Evolutionary conservation across 306 rosid species (phyloP).

Genomic region (Rosa lucieae): DNA sequence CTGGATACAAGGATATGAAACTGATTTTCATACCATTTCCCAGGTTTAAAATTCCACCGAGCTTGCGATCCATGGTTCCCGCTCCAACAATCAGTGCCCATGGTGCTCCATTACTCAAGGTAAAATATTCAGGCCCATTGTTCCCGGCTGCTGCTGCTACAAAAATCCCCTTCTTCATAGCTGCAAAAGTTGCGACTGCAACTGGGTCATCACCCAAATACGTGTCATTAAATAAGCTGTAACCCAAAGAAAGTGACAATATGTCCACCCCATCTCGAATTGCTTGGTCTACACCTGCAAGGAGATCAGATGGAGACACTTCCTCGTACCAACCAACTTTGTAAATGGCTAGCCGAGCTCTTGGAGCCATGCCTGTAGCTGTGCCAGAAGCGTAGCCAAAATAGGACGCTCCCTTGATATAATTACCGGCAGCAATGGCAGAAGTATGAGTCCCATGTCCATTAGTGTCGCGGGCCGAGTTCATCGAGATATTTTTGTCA

Average conservation of each 20-base stretch:
- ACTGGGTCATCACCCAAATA: constrained; percentile 13
- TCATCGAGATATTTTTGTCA: background rate
- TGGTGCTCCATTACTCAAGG: constrained; percentile 22
- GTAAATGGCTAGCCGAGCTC: constrained; percentile 14
- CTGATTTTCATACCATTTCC: constrained; percentile 19
- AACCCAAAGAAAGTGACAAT: constrained; percentile 17
- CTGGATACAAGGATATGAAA: constrained; percentile 15
- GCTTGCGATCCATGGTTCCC: background rate
- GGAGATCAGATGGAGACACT: background rate
- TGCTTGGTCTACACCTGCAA: constrained; percentile 25
- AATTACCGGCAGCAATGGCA: constrained; percentile 8
- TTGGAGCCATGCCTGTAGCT: background rate
- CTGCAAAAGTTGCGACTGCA: constrained; percentile 22
- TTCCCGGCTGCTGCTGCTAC: constrained; percentile 17
- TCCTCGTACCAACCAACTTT: background rate
- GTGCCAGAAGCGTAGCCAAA: constrained; percentile 22
- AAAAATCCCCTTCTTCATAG: constrained; percentile 13
- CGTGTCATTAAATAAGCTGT: background rate
- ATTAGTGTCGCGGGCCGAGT: constrained; percentile 12
- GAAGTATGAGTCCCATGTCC: constrained; percentile 29
- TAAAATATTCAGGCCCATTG: background rate
- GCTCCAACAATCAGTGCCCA: constrained; percentile 22
- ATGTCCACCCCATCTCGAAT: constrained; percentile 18
- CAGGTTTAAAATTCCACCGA: background rate
- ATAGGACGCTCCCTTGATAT: constrained; percentile 25